Evolutionary conservation across 768 basidiomycete species (phyloP).

Genomic region (Boletus vermiculosoides): DNA sequence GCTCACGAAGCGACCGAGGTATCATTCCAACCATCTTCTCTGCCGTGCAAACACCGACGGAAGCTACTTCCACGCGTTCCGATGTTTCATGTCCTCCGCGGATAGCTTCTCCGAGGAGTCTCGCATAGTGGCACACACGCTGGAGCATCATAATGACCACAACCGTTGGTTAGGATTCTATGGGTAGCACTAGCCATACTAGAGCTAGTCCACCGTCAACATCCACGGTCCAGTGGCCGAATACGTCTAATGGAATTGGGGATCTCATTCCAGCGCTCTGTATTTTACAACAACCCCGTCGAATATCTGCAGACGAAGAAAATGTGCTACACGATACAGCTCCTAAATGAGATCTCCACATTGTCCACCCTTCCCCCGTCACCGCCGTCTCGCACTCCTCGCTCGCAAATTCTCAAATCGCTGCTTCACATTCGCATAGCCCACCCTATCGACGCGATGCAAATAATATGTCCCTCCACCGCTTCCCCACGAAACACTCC

Average conservation of each 20-base stretch:
- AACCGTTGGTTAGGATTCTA: neutral
- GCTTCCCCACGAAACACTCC: constrained; percentile 81
- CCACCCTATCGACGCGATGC: constrained; percentile 72
- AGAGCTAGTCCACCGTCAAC: neutral
- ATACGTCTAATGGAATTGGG: neutral
- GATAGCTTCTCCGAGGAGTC: too few species aligned
- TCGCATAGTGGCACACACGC: too few species aligned
- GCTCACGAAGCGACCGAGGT: neutral
- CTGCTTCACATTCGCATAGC: constrained; percentile 59
- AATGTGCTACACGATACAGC: neutral
- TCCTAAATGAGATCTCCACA: neutral
- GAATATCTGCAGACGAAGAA: neutral
- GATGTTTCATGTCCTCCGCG: neutral
- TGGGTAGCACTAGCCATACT: neutral
- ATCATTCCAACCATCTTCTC: neutral
- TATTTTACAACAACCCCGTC: constrained; percentile 1
- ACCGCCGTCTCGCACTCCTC: constrained; percentile 29
- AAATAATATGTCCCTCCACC: constrained; percentile 69
- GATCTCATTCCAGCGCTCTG: neutral
- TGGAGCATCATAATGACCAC: neutral
- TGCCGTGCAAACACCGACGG: neutral
- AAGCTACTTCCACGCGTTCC: too few species aligned
- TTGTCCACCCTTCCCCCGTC: neutral
- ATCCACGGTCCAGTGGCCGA: neutral
- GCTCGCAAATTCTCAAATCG: constrained; percentile 52